A percentile compares a stretch with the other conserved stretches of the same genome.
phyloP scores from a whole-genome alignment of 305 asterid genomes.

The Vinca major region DNA sequence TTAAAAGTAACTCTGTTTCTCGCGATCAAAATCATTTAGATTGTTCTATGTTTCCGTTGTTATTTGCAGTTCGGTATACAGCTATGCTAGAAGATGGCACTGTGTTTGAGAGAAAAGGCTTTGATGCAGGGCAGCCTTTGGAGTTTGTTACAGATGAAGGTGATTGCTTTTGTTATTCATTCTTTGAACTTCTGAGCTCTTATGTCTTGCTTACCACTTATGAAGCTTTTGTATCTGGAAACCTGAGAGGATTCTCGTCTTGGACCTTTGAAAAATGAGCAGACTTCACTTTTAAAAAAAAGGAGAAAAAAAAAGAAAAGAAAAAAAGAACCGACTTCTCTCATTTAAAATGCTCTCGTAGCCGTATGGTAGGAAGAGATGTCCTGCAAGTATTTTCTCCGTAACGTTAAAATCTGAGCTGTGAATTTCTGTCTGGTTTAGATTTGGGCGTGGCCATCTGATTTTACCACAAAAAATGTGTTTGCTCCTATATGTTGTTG shows the following conservation, averaged over 20 bases:
- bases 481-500: background rate
- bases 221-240: background rate
- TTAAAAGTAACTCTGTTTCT: conserved; percentile 6
- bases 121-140: conserved; percentile 38
- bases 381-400: background rate
- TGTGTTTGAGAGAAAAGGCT: conserved; percentile 51
- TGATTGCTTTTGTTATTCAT: conserved; percentile 15
- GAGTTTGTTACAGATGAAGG: conserved; percentile 70
- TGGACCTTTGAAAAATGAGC: background rate
- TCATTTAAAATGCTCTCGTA: background rate
- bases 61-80: conserved; percentile 48
- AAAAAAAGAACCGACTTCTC: background rate
- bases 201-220: background rate
- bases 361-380: background rate
- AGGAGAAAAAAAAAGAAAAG: too few relatives aligned
- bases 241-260: background rate
- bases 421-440: background rate
- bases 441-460: background rate
- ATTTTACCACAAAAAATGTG: background rate
- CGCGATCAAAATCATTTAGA: conserved; percentile 6
- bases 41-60: conserved; percentile 11
- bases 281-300: too few relatives aligned
- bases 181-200: background rate
- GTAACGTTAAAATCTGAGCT: background rate
- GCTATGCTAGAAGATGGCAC: conserved; percentile 61